These are phyloP conservation scores for Maudiozyma serrabonitensis DNA, from an alignment of 805 yeast genomes.

Conservation along the genomic window DNA sequence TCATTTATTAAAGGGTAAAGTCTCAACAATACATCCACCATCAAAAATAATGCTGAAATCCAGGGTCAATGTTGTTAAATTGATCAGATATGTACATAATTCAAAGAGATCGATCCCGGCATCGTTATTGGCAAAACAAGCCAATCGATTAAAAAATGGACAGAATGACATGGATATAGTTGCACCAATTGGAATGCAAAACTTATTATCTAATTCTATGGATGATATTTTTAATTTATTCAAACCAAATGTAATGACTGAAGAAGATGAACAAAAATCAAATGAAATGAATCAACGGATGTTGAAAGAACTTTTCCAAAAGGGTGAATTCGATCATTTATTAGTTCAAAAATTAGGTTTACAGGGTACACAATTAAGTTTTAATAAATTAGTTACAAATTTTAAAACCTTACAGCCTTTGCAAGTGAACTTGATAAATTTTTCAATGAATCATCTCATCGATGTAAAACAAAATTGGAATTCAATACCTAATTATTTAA, in stretches of 20 bases:
- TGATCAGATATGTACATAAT: too few species aligned
- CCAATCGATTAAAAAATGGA: too few species aligned
- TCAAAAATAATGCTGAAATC: too few species aligned
- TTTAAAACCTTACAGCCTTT: slow-evolving; percentile 8
- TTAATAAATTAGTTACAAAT: slow-evolving; percentile 2
- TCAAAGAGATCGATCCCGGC: too few species aligned
- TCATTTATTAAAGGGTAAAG: too few species aligned
- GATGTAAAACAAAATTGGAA: slow-evolving; percentile 42
- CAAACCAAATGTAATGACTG: slow-evolving; percentile 16
- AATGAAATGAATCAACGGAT: slow-evolving; percentile 3
- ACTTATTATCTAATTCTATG: slow-evolving; percentile 7
- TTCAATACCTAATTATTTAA: slow-evolving; percentile 37
- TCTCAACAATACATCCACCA: too few species aligned
- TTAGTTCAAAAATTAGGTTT: slow-evolving; percentile 9
- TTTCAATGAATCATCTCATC: slow-evolving; percentile 12
- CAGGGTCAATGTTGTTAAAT: too few species aligned
- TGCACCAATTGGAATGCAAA: not conserved
- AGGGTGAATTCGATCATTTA: slow-evolving; percentile 11
- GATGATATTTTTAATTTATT: slow-evolving; percentile 20
- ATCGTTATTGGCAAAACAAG: too few species aligned
- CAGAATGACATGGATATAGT: not conserved
- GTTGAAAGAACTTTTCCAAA: slow-evolving; percentile 6
- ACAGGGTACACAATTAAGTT: slow-evolving; percentile 3
- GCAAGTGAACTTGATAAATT: slow-evolving; percentile 15
- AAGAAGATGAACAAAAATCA: slow-evolving; percentile 19